These are phyloP conservation scores for Citrus sinensis DNA, from an alignment of 345 rosid species.

Conservation along the genomic window DNA sequence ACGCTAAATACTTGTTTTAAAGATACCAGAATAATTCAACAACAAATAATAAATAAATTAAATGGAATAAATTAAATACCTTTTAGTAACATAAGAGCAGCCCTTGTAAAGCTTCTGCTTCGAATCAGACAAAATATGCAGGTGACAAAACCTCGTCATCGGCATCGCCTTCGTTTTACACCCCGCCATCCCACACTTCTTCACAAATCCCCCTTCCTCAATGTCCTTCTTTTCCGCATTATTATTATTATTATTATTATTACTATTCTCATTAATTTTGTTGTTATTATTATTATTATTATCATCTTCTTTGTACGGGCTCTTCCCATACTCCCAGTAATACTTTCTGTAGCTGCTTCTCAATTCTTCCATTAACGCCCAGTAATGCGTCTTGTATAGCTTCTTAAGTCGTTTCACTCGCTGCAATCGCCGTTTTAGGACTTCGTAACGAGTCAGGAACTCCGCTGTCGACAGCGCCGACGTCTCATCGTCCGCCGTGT, in stretches of 20 bases:
- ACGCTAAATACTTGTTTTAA: not conserved
- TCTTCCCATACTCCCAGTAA: slow-evolving; percentile 57
- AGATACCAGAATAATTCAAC: not conserved
- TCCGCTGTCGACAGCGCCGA: slow-evolving; percentile 4
- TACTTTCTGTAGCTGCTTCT: slow-evolving; percentile 49
- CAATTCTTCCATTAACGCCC: slow-evolving; percentile 70
- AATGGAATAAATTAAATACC: slow-evolving; percentile 17
- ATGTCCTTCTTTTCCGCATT: not conserved
- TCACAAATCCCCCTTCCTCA: not conserved
- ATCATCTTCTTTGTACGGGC: slow-evolving; percentile 45
- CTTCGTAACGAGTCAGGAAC: slow-evolving; percentile 32
- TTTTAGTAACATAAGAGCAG: slow-evolving; percentile 35
- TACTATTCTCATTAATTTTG: not conserved
- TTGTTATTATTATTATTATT: too few relatives aligned
- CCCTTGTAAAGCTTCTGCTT: slow-evolving; percentile 39
- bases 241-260: not conserved
- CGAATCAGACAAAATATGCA: slow-evolving; percentile 37
- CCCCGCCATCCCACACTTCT: slow-evolving; percentile 21
- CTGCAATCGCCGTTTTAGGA: slow-evolving; percentile 31
- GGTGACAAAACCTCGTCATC: slow-evolving; percentile 35
- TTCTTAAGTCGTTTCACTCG: slow-evolving; percentile 27
- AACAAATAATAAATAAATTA: not conserved
- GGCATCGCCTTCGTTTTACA: slow-evolving; percentile 44
- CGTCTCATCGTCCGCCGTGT: not conserved
- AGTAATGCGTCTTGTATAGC: slow-evolving; percentile 45